phyloP scores from a whole-genome alignment of 768 basidiomycete genomes.

The Collybia sp. region DNA sequence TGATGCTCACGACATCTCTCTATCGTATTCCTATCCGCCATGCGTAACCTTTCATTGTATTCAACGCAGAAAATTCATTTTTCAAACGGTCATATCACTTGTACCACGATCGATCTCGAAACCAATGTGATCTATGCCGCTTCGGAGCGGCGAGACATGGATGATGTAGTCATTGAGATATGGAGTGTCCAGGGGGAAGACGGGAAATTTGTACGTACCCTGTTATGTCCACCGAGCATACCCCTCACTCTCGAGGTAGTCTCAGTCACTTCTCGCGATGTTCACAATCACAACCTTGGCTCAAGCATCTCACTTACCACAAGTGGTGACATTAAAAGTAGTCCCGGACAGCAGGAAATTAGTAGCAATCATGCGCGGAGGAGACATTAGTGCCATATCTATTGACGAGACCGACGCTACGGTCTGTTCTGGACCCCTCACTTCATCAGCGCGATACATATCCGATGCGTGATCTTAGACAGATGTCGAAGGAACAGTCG shows the following conservation, averaged over 20 bases:
- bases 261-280: conserved; percentile 25
- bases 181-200: conserved; percentile 37
- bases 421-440: conserved; percentile 26
- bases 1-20: too few species aligned
- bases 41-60: conserved; percentile 56
- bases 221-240: neutral
- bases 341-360: conserved; percentile 69
- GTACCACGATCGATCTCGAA: conserved; percentile 59
- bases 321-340: conserved; percentile 63
- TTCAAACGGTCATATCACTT: conserved; percentile 31
- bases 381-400: conserved; percentile 75
- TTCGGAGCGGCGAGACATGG: conserved; percentile 41
- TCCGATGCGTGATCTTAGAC: conserved; percentile 32
- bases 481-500: conserved; percentile 85
- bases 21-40: conserved; percentile 15
- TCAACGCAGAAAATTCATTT: conserved; percentile 20
- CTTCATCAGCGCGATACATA: conserved; percentile 5
- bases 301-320: conserved; percentile 18
- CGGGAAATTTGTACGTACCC: conserved; percentile 13
- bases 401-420: conserved; percentile 43
- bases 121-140: conserved; percentile 55
- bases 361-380: conserved; percentile 63
- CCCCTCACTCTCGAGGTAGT: neutral
- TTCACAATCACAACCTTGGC: conserved; percentile 32
- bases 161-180: conserved; percentile 53